A percentile compares a stretch with the other conserved stretches of the same genome.
These are phyloP conservation scores for Suillus subalutaceus DNA, from an alignment of 768 basidiomycete species.

Conservation along the genomic window DNA sequence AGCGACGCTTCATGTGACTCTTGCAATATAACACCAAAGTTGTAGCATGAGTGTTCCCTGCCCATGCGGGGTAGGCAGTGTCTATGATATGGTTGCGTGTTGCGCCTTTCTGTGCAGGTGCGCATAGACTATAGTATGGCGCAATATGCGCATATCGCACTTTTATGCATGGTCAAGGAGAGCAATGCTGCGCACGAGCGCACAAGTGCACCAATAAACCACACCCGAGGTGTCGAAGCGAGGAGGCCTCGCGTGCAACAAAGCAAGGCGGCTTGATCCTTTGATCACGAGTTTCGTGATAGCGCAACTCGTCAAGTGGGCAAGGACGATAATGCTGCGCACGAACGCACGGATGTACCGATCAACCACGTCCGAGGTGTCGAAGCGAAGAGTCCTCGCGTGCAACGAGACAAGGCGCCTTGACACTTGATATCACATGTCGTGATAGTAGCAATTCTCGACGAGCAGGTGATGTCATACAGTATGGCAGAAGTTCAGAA, in stretches of 20 bases:
- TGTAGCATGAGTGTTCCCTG: neutral
- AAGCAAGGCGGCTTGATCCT: conserved; percentile 6
- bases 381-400: conserved; percentile 3
- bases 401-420: conserved; percentile 1
- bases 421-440: neutral
- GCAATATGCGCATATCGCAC: neutral
- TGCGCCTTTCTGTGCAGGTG: neutral
- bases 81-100: neutral
- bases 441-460: neutral
- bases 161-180: neutral
- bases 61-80: conserved; percentile 1
- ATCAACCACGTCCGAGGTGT: conserved; percentile 3
- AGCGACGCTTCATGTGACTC: neutral
- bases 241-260: conserved; percentile 1
- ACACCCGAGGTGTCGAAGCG: neutral
- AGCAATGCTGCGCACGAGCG: conserved; percentile 4
- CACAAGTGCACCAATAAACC: conserved; percentile 8
- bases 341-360: neutral
- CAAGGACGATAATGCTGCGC: conserved; percentile 8
- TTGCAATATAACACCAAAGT: neutral
- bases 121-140: neutral
- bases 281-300: conserved; percentile 2
- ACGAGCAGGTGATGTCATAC: neutral
- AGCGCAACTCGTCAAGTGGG: neutral
- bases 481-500: neutral